Conservation (phyloP, 2,329 filamentous ascomycete species). For the Onygenales sp. region DNA sequence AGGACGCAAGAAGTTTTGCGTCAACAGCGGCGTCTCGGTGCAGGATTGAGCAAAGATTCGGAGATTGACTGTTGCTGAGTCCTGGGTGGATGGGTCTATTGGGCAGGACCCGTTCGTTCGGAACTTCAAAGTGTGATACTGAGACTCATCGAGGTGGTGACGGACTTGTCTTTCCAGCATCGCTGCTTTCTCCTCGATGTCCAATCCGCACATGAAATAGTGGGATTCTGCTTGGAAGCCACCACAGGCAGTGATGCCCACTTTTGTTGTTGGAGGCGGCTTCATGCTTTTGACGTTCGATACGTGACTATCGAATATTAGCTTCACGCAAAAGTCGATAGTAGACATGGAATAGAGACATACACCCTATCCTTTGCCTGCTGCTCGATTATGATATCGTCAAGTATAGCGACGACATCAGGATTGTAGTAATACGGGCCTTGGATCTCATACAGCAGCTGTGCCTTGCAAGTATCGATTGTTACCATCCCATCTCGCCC, state of each 20-base stretch:
- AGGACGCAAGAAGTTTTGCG: slow-evolving; percentile 15
- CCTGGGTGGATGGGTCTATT: slow-evolving; percentile 22
- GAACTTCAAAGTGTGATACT: slow-evolving; percentile 10
- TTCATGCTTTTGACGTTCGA: slow-evolving; percentile 32
- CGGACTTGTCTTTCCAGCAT: slow-evolving; percentile 30
- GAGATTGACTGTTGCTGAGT: slow-evolving; percentile 23
- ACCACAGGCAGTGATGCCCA: slow-evolving; percentile 30
- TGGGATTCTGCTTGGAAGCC: slow-evolving; percentile 33
- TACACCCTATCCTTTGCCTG: slow-evolving; percentile 29
- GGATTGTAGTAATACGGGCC: slow-evolving; percentile 41
- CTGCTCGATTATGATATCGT: slow-evolving; percentile 34
- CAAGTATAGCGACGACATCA: slow-evolving; percentile 38
- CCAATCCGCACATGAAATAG: slow-evolving; percentile 29
- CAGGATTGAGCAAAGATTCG: slow-evolving; percentile 33
- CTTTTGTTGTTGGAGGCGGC: slow-evolving; percentile 36
- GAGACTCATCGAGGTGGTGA: slow-evolving; percentile 16
- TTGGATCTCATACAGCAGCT: slow-evolving; percentile 38
- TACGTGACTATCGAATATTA: slow-evolving; percentile 15
- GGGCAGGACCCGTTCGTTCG: slow-evolving; percentile 9
- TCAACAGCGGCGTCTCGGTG: slow-evolving; percentile 4
- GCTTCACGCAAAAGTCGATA: too few species aligned
- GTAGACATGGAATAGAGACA: too few species aligned
- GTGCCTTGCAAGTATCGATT: slow-evolving; percentile 34
- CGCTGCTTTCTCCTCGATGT: slow-evolving; percentile 29
- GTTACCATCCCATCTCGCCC: slow-evolving; percentile 16